Conservation (phyloP, 164 flowering plant species). For the Euptelea pleiosperma region DNA sequence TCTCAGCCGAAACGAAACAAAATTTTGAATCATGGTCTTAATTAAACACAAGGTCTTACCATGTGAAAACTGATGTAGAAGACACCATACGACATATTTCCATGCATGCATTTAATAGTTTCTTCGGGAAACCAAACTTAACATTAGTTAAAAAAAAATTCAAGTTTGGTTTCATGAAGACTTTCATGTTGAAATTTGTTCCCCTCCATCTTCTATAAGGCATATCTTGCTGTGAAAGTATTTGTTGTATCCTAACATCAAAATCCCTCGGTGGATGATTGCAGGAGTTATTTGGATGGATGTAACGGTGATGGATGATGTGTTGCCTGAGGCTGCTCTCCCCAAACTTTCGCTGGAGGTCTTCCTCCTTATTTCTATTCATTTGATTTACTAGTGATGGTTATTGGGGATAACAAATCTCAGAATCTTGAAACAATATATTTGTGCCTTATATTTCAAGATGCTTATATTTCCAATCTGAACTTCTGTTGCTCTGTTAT, state of each 20-base stretch:
- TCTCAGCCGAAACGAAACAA: too few species aligned
- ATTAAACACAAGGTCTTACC: too few species aligned
- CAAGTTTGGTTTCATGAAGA: too few species aligned
- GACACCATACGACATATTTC: too few species aligned
- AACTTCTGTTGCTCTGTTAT: not conserved
- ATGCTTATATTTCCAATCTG: not conserved
- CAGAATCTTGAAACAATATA: not conserved
- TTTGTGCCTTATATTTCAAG: not conserved
- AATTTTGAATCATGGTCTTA: too few species aligned
- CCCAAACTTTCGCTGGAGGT: slow-evolving; percentile 65
- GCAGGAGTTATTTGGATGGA: slow-evolving; percentile 83
- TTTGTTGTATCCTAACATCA: not conserved
- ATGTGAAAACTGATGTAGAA: too few species aligned
- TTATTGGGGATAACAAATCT: not conserved
- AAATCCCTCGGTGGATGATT: slow-evolving; percentile 14
- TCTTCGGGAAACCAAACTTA: too few species aligned
- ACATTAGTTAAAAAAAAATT: too few species aligned
- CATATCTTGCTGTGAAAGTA: not conserved
- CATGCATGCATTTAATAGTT: too few species aligned
- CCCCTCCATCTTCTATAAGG: not conserved
- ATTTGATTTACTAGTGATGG: slow-evolving; percentile 2
- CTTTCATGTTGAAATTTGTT: too few species aligned
- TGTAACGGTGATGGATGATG: slow-evolving; percentile 75
- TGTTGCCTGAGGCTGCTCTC: slow-evolving; percentile 74
- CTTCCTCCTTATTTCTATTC: slow-evolving; percentile 6